Evolutionary conservation across 2,329 filamentous ascomycete species (phyloP), one percentile per base, ranked within the genome.

Genomic region (Plectosphaerella cucumerina): DNA sequence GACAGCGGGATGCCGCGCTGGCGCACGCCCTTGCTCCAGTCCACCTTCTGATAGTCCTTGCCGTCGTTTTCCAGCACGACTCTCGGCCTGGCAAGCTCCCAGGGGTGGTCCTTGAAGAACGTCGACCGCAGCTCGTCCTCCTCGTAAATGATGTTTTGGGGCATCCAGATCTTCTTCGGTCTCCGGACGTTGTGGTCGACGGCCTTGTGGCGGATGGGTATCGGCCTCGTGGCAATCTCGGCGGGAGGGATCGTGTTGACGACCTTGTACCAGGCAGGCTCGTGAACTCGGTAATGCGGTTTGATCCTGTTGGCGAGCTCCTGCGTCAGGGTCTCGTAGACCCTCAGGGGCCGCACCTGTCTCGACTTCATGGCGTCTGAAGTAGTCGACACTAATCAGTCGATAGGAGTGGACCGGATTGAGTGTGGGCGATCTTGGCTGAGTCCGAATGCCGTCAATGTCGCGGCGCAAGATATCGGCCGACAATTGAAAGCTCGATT

Each of bases 91-190:
- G 94, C 94, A 64, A 99, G 74, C 71, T 99, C 94, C 94, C 94
- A 99, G 5, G 94, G 94, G 67, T 99, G 94, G 68, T 99, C 93
- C 63, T 80, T 84, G 75, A 89, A 99, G 73, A 97, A 99, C 23
- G 85, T 82, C 59, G 72, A 77, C 56, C 94, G 86, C 62, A 99
- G 76, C 53, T 74, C 70, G 70, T 99, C 94, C 68, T 99, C 94
- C 53, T 87, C 82, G 66, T 94, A 97, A 49, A 73, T 74, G 56
- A 99, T 85, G 52, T 76, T 72, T 57, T 91, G 81, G 2, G 94
- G 94, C 60, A 85, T 83, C 75, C 92, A 97, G 60, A 96, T 73
- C 59, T 85, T 83, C 69, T 84, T 90, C 26, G 87, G 78, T 67
- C 86, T 88, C 65, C 77, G 75, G 48, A 72, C 70, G 61, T 77